These are phyloP conservation scores for Boletus calvinii DNA, from an alignment of 1,284 basidiomycete genomes.

Conservation along the genomic window DNA sequence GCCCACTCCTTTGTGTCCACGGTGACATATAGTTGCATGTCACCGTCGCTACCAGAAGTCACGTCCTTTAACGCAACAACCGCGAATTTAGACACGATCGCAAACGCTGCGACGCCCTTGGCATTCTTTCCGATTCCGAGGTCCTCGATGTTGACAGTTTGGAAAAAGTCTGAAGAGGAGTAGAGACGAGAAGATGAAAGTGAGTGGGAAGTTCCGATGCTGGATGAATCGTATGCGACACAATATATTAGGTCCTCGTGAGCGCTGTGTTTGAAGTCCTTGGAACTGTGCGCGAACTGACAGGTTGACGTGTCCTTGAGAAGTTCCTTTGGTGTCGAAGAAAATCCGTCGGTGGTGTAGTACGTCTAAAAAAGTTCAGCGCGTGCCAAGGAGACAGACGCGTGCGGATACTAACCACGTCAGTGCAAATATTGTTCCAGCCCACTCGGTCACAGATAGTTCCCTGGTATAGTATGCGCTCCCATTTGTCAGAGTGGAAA, in stretches of 20 bases:
- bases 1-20: constrained; percentile 83
- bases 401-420: constrained; percentile 54
- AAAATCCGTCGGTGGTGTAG: constrained; percentile 84
- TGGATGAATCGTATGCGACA: constrained; percentile 73
- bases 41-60: constrained; percentile 48
- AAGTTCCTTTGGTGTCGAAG: constrained; percentile 55
- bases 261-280: constrained; percentile 74
- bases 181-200: constrained; percentile 73
- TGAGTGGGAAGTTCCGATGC: constrained; percentile 48
- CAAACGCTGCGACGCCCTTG: constrained; percentile 83
- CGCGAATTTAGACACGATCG: constrained; percentile 87
- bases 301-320: constrained; percentile 73
- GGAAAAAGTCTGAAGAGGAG: constrained; percentile 83
- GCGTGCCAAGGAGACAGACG: constrained; percentile 12
- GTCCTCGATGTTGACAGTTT: constrained; percentile 64
- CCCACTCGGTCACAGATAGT: constrained; percentile 61
- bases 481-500: constrained; percentile 82
- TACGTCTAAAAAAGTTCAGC: constrained; percentile 52
- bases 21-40: constrained; percentile 85
- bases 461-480: constrained; percentile 85
- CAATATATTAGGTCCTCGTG: constrained; percentile 80
- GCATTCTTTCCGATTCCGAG: constrained; percentile 83
- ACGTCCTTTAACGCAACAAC: constrained; percentile 82
- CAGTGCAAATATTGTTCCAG: constrained; percentile 69
- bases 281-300: constrained; percentile 83